Base-by-base conservation (phyloP, 2,329 filamentous ascomycete species). In the Penicillium paneum region DNA sequence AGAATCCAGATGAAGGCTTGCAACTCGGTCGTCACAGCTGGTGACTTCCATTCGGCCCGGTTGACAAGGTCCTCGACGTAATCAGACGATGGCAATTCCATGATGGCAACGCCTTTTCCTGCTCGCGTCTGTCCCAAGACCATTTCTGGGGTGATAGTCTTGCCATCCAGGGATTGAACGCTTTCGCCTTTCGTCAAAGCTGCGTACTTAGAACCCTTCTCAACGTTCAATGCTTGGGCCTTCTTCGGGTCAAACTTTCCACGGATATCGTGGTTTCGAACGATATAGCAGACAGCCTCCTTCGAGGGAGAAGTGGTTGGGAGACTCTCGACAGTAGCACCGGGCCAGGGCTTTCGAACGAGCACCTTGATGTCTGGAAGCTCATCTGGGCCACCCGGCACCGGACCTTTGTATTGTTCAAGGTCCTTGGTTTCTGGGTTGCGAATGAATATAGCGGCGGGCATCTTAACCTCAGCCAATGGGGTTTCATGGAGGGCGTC, bases 281-380 rank as follows among this genome's bases (percentile, higher is more conserved):
- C 81, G 54, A 99, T 87, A 72, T 99, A 99, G 54, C 88, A 96
- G 63, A 97, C 78, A 6, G 90, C 86, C 43, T 86, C 84, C 28
- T 78, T 77, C 0, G 83, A 83, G 5, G 86, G 87, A 19, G 78
- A 75, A 0, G 90, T 89, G 0, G 78, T 79, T 0, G 94, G 94
- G 2, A 97, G 79, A 13, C 71, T 74, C 15, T 81, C 69, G 11
- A 91, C 76, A 52, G 80, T 72, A 5, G 88, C 83, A 15, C 83
- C 89, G 11, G 90, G 90, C 91, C 91, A 96, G 1, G 90, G 90
- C 60, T 83, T 82, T 13, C 90, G 83, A 5, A 90, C 84, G 26
- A 91, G 76, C 0, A 95, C 90, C 5, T 79, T 85, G 49, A 89
- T 82, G 66, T 91, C 78, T 5, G 87, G 84, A 3, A 85, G 74